These are phyloP conservation scores for Fistulifera pelliculosa DNA, from an alignment of 108 stramenopile species.

Conservation along the genomic window DNA sequence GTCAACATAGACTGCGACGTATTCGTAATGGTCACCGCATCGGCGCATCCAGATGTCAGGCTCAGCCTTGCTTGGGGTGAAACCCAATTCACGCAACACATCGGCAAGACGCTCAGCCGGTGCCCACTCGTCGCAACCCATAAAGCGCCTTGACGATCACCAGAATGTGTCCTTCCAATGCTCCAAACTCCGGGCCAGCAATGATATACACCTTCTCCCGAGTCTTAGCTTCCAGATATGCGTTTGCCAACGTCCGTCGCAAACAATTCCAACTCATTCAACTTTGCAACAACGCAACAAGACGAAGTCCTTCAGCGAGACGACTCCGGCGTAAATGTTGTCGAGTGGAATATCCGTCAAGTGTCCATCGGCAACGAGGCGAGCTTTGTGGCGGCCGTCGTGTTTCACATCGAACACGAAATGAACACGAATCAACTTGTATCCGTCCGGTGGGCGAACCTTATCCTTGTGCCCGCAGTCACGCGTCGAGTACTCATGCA, in stretches of 20 bases:
- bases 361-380: constrained; percentile 25
- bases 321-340: constrained; percentile 22
- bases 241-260: constrained; percentile 14
- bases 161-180: constrained; percentile 12
- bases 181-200: constrained; percentile 30
- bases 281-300: constrained; percentile 8
- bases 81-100: constrained; percentile 16
- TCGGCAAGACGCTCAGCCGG: constrained; percentile 19
- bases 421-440: constrained; percentile 25
- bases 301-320: constrained; percentile 8
- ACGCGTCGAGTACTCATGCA: constrained; percentile 14
- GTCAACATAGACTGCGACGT: constrained; percentile 24
- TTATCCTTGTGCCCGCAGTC: constrained; percentile 5
- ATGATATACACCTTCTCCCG: constrained; percentile 22
- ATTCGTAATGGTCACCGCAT: constrained; percentile 15
- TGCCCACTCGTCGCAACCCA: constrained; percentile 7
- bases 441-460: not conserved
- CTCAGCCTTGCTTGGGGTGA: constrained; percentile 22
- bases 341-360: constrained; percentile 18
- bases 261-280: constrained; percentile 12
- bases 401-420: constrained; percentile 32
- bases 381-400: constrained; percentile 21
- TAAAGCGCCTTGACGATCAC: constrained; percentile 24
- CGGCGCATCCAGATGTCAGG: constrained; percentile 30
- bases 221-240: constrained; percentile 14